Evolutionary conservation across 2,329 filamentous ascomycete species (phyloP), one percentile per base, ranked within the genome.

Genomic region (Apiospora koreana): DNA sequence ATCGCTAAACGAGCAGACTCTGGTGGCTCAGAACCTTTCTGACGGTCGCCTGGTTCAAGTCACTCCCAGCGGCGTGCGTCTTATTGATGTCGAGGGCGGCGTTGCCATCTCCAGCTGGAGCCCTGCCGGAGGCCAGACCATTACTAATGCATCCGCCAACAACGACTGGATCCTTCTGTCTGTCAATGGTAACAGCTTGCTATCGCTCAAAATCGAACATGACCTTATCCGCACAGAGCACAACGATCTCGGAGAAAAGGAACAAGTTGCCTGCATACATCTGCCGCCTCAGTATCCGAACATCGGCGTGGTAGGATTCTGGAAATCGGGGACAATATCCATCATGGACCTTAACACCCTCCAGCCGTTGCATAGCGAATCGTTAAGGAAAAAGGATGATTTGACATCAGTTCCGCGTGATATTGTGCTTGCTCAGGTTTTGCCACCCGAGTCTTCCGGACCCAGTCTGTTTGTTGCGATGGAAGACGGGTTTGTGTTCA

Each of bases 401-500:
- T 91, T 89, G 58, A 88, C 92, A 9, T 94, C 94, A 0, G 91
- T 98, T 38, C 95, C 96, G 0, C 88, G 95, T 72, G 94, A 94
- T 68, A 87, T 98, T 38, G 89, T 91, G 0, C 86, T 98, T 9
- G 92, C 93, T 6, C 91, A 95, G 72, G 87, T 98, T 4, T 87
- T 98, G 62, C 91, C 91, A 18, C 85, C 86, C 8, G 75, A 81
- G 9, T 69, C 80, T 10, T 81, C 83, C 8, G 88, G 88, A 0
- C 92, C 94, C 0, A 97, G 93, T 0, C 85, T 99, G 0, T 93
- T 99, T 72, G 88, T 97, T 42, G 93, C 95, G 16, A 93, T 98
- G 88, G 94, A 97, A 65, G 95, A 98, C 80, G 96, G 96, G 4
- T 94, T 93, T 72, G 93, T 99, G 0, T 87, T 97, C 67, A 96